A percentile compares a stretch with the other conserved stretches of the same genome.
Evolutionary conservation across 441 rosid genomes (phyloP).

Genomic region (Sinapis alba): DNA sequence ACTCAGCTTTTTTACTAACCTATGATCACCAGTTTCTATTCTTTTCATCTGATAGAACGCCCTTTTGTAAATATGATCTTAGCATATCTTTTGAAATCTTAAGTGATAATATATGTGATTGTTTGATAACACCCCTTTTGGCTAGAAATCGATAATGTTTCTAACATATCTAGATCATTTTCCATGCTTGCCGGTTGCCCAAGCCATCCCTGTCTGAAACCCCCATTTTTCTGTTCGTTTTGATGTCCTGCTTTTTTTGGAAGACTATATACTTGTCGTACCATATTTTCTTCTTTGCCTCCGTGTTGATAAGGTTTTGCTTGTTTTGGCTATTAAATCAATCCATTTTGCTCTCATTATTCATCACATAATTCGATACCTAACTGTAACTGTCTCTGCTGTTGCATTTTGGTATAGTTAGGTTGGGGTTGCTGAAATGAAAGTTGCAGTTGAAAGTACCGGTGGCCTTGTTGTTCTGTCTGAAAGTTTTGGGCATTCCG

Average conservation of each 20-base stretch:
- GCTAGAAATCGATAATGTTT: background rate
- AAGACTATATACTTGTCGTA: background rate
- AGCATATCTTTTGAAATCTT: background rate
- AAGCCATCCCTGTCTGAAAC: background rate
- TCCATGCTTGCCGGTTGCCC: background rate
- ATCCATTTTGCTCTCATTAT: constrained; percentile 5
- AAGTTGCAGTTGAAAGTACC: constrained; percentile 92
- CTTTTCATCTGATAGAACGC: background rate
- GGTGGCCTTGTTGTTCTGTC: constrained; percentile 98
- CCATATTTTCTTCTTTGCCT: background rate
- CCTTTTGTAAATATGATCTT: constrained; percentile 2
- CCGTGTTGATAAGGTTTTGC: constrained; percentile 7
- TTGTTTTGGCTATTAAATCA: constrained; percentile 10
- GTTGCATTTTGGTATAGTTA: constrained; percentile 48
- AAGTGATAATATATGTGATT: background rate
- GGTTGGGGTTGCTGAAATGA: constrained; percentile 99
- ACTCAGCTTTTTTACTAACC: constrained; percentile 4
- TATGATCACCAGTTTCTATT: constrained; percentile 3
- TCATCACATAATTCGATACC: constrained; percentile 19
- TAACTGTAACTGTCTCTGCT: constrained; percentile 38
- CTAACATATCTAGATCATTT: background rate
- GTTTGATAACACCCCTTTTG: constrained; percentile 7
- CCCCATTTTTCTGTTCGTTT: background rate
- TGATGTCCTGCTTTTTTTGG: constrained; percentile 2
- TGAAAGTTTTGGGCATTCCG: constrained; percentile 99